phyloP scores from a whole-genome alignment of 768 basidiomycete species.

The Xerocomellus chrysenteron region DNA sequence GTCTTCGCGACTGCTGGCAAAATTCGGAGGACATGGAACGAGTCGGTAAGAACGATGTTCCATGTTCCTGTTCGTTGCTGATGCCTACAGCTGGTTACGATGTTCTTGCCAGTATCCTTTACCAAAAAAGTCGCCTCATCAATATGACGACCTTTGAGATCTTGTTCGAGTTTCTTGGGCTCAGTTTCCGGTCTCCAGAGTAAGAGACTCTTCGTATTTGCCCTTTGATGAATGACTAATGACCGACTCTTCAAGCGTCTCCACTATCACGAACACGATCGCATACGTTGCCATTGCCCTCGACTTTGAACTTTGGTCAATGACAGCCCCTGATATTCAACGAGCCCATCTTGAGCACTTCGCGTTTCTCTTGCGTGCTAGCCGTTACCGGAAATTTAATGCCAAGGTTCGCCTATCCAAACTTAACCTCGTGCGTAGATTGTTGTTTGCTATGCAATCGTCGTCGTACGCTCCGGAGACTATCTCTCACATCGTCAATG shows the following conservation, averaged over 20 bases:
- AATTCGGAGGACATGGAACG: constrained; percentile 95
- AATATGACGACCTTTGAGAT: constrained; percentile 81
- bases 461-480: constrained; percentile 65
- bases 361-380: constrained; percentile 64
- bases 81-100: constrained; percentile 77
- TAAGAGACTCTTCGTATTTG: constrained; percentile 36
- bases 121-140: constrained; percentile 69
- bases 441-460: constrained; percentile 82
- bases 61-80: constrained; percentile 1
- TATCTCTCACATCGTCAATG: constrained; percentile 50
- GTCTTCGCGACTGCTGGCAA: constrained; percentile 83
- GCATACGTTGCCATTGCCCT: constrained; percentile 84
- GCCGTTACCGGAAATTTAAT: constrained; percentile 78
- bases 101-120: constrained; percentile 71
- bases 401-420: constrained; percentile 69
- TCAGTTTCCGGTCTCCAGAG: constrained; percentile 83
- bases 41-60: constrained; percentile 55
- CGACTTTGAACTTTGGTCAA: constrained; percentile 89
- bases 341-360: constrained; percentile 81
- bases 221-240: background rate
- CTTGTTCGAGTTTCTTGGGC: constrained; percentile 81
- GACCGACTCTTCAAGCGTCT: constrained; percentile 50
- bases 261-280: constrained; percentile 77
- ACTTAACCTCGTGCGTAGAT: constrained; percentile 64
- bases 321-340: constrained; percentile 69